Percentiles rank a stretch among this genome's conserved stretches.
Conservation (phyloP, 176 grass and related monocot species). For the Cocos nucifera region DNA sequence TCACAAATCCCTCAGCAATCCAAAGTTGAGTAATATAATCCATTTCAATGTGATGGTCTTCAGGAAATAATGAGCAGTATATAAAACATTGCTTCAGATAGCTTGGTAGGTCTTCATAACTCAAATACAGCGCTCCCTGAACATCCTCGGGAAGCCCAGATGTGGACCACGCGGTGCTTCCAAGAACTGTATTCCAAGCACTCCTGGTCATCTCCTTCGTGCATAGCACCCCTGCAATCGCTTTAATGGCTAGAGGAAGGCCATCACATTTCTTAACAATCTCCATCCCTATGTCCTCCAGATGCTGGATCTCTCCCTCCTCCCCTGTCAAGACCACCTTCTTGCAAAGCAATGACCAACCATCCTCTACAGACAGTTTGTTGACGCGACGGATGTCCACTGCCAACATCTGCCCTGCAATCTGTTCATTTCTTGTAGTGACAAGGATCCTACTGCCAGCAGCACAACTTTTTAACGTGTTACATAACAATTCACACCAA, state of each 20-base stretch:
- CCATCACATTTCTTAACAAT: no score
- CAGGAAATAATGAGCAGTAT: conserved; percentile 55
- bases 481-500: conserved; percentile 12
- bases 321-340: conserved; percentile 13
- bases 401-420: conserved; percentile 17
- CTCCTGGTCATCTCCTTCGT: conserved; percentile 15
- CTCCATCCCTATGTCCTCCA: conserved; percentile 1
- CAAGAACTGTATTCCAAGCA: conserved; percentile 30
- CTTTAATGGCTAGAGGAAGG: no score
- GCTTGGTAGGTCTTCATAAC: conserved; percentile 30
- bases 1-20: conserved; percentile 52
- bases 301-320: conserved; percentile 1
- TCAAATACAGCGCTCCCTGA: conserved; percentile 7
- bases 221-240: conserved; percentile 29
- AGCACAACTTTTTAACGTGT: conserved; percentile 3
- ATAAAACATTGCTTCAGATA: conserved; percentile 73
- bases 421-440: conserved; percentile 28
- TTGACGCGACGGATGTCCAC: conserved; percentile 10
- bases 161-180: conserved; percentile 33
- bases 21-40: conserved; percentile 34
- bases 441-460: conserved; percentile 21
- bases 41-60: not conserved
- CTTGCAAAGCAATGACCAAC: conserved; percentile 26
- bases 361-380: conserved; percentile 18
- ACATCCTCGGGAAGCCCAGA: conserved; percentile 34